phyloP scores from a whole-genome alignment of 805 yeast genomes.

The Metschnikowia kunwiensis region DNA sequence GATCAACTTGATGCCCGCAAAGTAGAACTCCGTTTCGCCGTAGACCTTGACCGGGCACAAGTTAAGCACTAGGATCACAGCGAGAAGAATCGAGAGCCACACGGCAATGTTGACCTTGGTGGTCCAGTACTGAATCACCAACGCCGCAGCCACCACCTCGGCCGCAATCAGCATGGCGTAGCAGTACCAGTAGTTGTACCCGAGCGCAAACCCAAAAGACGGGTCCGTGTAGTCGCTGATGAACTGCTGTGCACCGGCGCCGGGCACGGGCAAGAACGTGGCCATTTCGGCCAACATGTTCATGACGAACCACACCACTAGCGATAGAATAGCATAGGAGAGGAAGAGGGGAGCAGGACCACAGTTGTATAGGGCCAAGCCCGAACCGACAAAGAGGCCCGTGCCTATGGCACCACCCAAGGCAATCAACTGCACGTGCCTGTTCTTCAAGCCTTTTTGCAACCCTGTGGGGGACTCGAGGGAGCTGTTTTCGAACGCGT shows the following conservation, averaged over 20 bases:
- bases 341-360: conserved; percentile 22
- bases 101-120: conserved; percentile 33
- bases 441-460: conserved; percentile 21
- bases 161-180: conserved; percentile 19
- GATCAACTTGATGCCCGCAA: conserved; percentile 20
- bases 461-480: conserved; percentile 13
- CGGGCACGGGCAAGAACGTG: conserved; percentile 21
- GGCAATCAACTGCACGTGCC: conserved; percentile 23
- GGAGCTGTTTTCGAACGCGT: conserved; percentile 12
- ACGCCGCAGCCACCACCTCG: conserved; percentile 21
- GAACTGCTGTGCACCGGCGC: conserved; percentile 22
- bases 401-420: conserved; percentile 24
- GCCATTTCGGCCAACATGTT: conserved; percentile 23
- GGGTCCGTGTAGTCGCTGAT: conserved; percentile 19
- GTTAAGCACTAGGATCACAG: conserved; percentile 13
- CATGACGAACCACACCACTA: conserved; percentile 22
- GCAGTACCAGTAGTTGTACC: conserved; percentile 22
- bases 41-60: conserved; percentile 17
- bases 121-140: conserved; percentile 21
- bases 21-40: conserved; percentile 20
- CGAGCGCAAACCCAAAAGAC: conserved; percentile 21
- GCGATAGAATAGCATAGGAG: conserved; percentile 17
- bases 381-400: conserved; percentile 22
- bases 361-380: conserved; percentile 14
- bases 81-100: conserved; percentile 36